Evolutionary conservation across 2,329 filamentous ascomycete genomes (phyloP).

Genomic region (Claviceps sp.): DNA sequence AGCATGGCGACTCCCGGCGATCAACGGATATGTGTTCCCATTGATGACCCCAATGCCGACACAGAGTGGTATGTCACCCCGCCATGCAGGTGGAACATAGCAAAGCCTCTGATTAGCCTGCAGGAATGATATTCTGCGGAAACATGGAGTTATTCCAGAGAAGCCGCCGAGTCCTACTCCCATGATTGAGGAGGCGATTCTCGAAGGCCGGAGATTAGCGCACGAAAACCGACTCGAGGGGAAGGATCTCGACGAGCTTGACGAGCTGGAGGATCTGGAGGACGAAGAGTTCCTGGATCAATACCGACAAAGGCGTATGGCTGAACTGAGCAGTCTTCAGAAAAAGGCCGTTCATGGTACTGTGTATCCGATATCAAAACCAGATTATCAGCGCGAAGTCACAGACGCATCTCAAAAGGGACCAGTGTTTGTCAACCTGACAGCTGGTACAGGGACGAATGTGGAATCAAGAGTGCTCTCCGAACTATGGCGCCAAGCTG

Average conservation of each 20-base stretch:
- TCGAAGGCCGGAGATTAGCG: constrained; percentile 68
- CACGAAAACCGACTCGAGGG: constrained; percentile 89
- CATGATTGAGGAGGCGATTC: constrained; percentile 86
- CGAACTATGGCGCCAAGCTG: constrained; percentile 76
- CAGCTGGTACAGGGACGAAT: constrained; percentile 64
- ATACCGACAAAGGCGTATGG: constrained; percentile 78
- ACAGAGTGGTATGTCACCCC: constrained; percentile 69
- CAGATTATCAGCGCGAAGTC: constrained; percentile 81
- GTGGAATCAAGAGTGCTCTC: constrained; percentile 72
- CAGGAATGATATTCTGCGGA: constrained; percentile 97
- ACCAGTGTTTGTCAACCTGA: constrained; percentile 66
- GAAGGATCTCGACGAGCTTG: constrained; percentile 87
- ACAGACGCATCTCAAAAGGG: constrained; percentile 73
- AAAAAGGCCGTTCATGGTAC: constrained; percentile 72
- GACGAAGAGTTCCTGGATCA: constrained; percentile 82
- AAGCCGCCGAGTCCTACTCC: constrained; percentile 92
- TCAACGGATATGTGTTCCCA: constrained; percentile 62
- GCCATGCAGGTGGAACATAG: constrained; percentile 6
- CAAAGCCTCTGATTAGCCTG: constrained; percentile 12
- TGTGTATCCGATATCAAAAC: constrained; percentile 89
- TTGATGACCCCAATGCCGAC: constrained; percentile 91
- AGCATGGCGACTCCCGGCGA: constrained; percentile 49
- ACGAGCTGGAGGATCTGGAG: constrained; percentile 88
- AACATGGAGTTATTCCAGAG: constrained; percentile 94
- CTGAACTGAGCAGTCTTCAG: constrained; percentile 63